Evolutionary conservation across 495 filamentous ascomycete species (phyloP).

Genomic region (Chaetomium tenue): DNA sequence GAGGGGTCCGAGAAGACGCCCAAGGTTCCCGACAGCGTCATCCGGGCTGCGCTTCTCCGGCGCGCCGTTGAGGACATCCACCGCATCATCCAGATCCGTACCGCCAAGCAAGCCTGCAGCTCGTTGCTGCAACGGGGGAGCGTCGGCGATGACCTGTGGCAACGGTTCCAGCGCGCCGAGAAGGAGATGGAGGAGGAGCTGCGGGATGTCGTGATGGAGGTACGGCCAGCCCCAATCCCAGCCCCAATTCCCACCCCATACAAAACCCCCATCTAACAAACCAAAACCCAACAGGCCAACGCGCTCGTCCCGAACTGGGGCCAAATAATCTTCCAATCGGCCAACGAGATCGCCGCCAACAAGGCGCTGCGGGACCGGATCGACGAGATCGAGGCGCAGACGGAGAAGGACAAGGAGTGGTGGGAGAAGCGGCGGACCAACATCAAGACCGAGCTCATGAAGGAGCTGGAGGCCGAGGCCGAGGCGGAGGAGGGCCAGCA

Average conservation of each 20-base stretch:
- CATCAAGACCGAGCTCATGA: conserved; percentile 77
- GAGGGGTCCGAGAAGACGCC: conserved; percentile 65
- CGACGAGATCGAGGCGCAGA: conserved; percentile 70
- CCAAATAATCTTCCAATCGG: conserved; percentile 90
- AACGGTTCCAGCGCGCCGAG: conserved; percentile 84
- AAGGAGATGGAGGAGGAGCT: conserved; percentile 98
- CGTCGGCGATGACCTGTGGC: conserved; percentile 95
- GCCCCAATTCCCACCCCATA: not conserved
- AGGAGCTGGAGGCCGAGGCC: conserved; percentile 68
- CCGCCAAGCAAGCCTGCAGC: conserved; percentile 79
- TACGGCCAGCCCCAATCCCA: conserved; percentile 37
- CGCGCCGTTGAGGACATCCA: conserved; percentile 89
- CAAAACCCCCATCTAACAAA: conserved; percentile 12
- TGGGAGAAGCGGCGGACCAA: conserved; percentile 77
- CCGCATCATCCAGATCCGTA: conserved; percentile 80
- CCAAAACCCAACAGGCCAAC: conserved; percentile 61
- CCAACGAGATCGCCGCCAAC: conserved; percentile 79
- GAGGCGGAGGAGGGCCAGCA: too few species aligned
- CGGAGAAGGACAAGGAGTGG: conserved; percentile 74
- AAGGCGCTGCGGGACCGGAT: conserved; percentile 68
- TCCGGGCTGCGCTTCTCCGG: conserved; percentile 86
- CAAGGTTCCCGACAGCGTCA: conserved; percentile 76
- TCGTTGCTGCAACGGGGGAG: conserved; percentile 82
- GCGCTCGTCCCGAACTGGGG: conserved; percentile 85
- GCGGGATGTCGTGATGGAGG: conserved; percentile 89